Evolutionary conservation across 2,329 filamentous ascomycete genomes (phyloP).

Genomic region (Aspergillus jensenii): DNA sequence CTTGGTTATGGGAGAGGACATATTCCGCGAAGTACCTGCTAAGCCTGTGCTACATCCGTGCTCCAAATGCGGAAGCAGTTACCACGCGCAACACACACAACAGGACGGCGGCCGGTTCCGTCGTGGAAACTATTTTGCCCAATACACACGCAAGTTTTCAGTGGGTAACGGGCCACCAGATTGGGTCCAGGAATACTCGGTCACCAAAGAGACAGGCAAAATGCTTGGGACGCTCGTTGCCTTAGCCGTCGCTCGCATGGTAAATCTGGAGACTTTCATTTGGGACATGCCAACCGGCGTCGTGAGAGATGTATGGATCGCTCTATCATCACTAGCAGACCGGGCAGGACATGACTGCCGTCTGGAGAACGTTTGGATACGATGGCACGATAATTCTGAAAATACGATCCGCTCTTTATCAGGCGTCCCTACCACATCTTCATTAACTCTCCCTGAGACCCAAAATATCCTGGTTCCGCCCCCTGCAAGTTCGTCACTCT

Average conservation of each 20-base stretch:
- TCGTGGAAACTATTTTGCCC: constrained; percentile 72
- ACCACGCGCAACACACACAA: neutral
- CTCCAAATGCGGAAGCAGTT: constrained; percentile 31
- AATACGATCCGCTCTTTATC: constrained; percentile 29
- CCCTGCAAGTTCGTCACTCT: constrained; percentile 35
- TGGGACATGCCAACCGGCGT: constrained; percentile 92
- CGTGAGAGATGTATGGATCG: constrained; percentile 76
- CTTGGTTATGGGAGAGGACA: constrained; percentile 69
- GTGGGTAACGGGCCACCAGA: constrained; percentile 76
- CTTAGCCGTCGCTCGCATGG: constrained; percentile 76
- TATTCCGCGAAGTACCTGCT: constrained; percentile 54
- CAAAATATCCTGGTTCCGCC: constrained; percentile 18
- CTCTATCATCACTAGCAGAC: constrained; percentile 69
- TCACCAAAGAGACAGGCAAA: constrained; percentile 80
- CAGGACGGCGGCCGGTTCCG: constrained; percentile 34
- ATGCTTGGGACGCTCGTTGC: constrained; percentile 84
- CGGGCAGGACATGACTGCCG: constrained; percentile 63
- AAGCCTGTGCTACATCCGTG: constrained; percentile 28
- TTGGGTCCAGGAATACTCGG: constrained; percentile 79
- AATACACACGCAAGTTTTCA: constrained; percentile 78
- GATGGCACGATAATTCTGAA: constrained; percentile 75
- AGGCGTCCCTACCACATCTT: constrained; percentile 15
- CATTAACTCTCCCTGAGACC: constrained; percentile 16
- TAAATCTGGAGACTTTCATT: constrained; percentile 75
- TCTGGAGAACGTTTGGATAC: constrained; percentile 73